Conservation (phyloP, 73 alveolate species). For the Tetrahymena borealis region DNA sequence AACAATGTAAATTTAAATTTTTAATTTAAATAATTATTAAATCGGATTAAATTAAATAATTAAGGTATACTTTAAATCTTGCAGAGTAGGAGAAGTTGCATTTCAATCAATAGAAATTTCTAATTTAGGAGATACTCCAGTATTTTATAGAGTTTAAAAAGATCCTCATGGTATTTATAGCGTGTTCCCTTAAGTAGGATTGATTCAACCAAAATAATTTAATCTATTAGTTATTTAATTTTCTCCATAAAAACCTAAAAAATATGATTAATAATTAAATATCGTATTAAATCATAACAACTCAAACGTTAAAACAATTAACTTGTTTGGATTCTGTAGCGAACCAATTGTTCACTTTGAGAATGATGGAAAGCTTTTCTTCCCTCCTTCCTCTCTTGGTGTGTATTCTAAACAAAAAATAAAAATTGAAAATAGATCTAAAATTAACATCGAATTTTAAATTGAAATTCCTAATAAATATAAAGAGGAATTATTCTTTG, state of each 20-base stretch:
- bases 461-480: conserved; percentile 80
- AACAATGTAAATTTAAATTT: not conserved
- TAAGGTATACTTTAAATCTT: conserved; percentile 84
- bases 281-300: conserved; percentile 83
- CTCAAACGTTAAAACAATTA: conserved; percentile 70
- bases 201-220: conserved; percentile 87
- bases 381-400: conserved; percentile 95
- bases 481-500: conserved; percentile 80
- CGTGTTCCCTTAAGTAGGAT: conserved; percentile 87
- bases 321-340: conserved; percentile 84
- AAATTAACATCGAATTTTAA: conserved; percentile 81
- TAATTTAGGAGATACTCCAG: conserved; percentile 94
- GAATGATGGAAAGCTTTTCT: conserved; percentile 86
- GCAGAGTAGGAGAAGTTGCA: conserved; percentile 87
- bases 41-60: conserved; percentile 6
- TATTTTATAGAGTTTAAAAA: conserved; percentile 68
- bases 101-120: conserved; percentile 81
- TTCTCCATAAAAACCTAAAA: conserved; percentile 80
- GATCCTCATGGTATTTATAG: conserved; percentile 88
- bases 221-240: conserved; percentile 79
- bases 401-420: conserved; percentile 85
- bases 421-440: conserved; percentile 77
- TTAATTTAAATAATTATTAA: not conserved
- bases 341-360: conserved; percentile 81
- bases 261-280: conserved; percentile 77